A percentile compares a stretch with the other conserved stretches of the same genome.
Evolutionary conservation across 2,329 filamentous ascomycete species (phyloP).

Genomic region (Xylariaceae sp.): DNA sequence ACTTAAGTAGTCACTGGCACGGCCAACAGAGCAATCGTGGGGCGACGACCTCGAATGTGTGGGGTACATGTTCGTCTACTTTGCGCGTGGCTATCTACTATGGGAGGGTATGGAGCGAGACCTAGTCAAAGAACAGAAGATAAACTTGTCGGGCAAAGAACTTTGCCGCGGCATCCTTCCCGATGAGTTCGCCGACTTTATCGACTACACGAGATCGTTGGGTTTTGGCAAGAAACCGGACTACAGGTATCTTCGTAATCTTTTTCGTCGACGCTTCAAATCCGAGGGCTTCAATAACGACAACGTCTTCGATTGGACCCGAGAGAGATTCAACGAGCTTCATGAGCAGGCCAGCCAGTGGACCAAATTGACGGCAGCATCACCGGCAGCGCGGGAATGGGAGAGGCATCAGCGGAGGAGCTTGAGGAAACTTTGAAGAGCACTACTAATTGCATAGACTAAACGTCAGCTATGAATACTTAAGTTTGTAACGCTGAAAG

Average conservation of each 20-base stretch:
- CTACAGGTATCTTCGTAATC: conserved; percentile 65
- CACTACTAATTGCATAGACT: no score
- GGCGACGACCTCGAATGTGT: conserved; percentile 76
- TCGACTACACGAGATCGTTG: conserved; percentile 74
- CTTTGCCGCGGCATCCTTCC: conserved; percentile 70
- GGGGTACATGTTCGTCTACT: conserved; percentile 76
- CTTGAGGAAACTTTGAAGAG: no score
- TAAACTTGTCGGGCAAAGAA: conserved; percentile 73
- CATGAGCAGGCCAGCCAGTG: no score
- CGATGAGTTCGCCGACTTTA: conserved; percentile 74
- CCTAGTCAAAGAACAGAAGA: conserved; percentile 77
- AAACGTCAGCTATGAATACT: no score
- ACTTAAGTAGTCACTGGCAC: conserved; percentile 14
- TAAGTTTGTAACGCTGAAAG: no score
- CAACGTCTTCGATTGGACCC: conserved; percentile 75
- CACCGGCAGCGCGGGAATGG: no score
- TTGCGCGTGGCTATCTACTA: conserved; percentile 73
- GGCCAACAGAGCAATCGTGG: conserved; percentile 65
- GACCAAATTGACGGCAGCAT: no score
- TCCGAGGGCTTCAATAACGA: conserved; percentile 76
- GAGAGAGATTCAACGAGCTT: conserved; percentile 16
- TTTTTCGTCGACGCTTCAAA: conserved; percentile 67
- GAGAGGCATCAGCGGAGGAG: no score
- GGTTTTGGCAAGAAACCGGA: conserved; percentile 76
- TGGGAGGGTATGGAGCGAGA: conserved; percentile 75